Base-by-base conservation (phyloP, 129 eudicot species). In the Apium graveolens region DNA sequence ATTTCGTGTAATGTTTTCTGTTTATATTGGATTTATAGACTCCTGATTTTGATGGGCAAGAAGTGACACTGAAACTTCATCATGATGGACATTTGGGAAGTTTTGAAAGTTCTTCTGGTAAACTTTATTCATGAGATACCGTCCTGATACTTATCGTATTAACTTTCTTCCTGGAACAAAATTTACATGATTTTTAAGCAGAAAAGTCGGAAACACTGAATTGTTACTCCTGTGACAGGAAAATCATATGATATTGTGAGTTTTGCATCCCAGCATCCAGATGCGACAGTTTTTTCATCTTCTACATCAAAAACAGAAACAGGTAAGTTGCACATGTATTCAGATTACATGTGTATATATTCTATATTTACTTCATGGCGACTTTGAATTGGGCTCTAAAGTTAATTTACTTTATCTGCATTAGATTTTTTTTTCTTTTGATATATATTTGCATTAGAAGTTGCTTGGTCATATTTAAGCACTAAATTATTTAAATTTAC, bases 21-120 rank as follows among this genome's bases (percentile, higher is more conserved):
- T 38, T 37, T 38, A 18, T 16, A 21, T 74, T 71, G 66, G 81
- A 80, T 46, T 35, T 79, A 62, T 83, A 92, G 97, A 57, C 81
- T 82, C 89, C 90, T 81, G 89, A 89, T 86, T 83, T 93, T 83
- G 81, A 91, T 43, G 97, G 91, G 83, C 87, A 89, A 81, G 79
- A 84, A 78, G 48, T 87, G 44, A 81, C 84, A 7, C 76, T 93
- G 85, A 81, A 91, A 63, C 98, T 93, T 53, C 46, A 81, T 24
- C 74, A 66, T n/a, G 86, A 81, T 77, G 90, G 91, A 34, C 79
- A 78, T 42, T 57, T 93, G 75, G 94, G 98, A 81, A 81, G 78
- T 78, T 75, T 93, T 70, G 87, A 89, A 78, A 82, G 81, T 46
- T 83, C 91, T 74, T 85, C 89, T 81, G 97, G 97, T 81, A 80